Evolutionary conservation across 2,329 filamentous ascomycete species (phyloP).

Genomic region (Neonectria faginata): DNA sequence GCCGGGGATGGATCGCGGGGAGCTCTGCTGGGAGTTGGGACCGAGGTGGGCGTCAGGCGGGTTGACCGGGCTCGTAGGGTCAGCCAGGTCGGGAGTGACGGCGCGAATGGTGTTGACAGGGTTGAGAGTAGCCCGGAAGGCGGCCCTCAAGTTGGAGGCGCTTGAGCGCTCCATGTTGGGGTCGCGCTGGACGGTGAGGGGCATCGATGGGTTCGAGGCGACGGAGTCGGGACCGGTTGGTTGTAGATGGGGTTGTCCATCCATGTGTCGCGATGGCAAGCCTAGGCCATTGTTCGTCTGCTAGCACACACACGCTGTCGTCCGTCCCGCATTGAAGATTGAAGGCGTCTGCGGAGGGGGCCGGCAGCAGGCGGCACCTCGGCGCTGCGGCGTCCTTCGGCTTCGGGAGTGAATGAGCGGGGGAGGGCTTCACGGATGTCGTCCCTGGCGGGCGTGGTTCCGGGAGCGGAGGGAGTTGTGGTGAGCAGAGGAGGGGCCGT

Average conservation of each 20-base stretch:
- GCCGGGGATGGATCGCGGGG: constrained; percentile 48
- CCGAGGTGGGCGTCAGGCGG: constrained; percentile 41
- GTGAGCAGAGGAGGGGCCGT: constrained; percentile 1
- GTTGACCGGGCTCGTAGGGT: constrained; percentile 46
- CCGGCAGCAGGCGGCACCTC: constrained; percentile 17
- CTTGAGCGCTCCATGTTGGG: constrained; percentile 52
- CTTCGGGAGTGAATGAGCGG: background rate
- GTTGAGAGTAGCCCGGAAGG: constrained; percentile 48
- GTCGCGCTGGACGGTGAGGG: constrained; percentile 46
- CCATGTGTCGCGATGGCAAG: constrained; percentile 60
- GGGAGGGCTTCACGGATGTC: background rate
- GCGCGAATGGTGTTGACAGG: constrained; percentile 66
- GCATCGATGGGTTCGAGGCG: constrained; percentile 49
- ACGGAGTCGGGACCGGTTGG: constrained; percentile 53
- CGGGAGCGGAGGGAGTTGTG: background rate
- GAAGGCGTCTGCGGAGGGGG: constrained; percentile 34
- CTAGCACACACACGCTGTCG: constrained; percentile 51
- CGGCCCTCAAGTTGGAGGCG: constrained; percentile 51
- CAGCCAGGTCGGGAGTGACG: constrained; percentile 72
- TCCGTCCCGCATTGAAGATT: constrained; percentile 52
- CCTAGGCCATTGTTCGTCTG: constrained; percentile 59
- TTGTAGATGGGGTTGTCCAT: constrained; percentile 54
- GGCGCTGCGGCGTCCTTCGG: constrained; percentile 18
- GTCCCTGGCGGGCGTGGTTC: background rate
- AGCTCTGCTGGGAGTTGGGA: constrained; percentile 49